Percentiles rank a stretch among this genome's conserved stretches.
Conservation (phyloP, 1,284 basidiomycete genomes). For the Psilocybe mexicana region DNA sequence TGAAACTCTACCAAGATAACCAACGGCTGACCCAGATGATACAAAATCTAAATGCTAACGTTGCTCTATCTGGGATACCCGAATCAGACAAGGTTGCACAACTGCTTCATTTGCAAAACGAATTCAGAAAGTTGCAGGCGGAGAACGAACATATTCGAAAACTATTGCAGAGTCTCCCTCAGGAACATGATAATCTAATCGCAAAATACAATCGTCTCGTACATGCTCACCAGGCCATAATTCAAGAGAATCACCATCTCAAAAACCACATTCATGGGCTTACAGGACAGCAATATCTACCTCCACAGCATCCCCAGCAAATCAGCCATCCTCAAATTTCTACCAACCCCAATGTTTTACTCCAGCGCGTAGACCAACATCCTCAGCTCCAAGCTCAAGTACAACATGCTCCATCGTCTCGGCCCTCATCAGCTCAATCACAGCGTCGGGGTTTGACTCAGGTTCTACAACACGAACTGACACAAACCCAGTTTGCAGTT, state of each 20-base stretch:
- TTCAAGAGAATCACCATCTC: neutral
- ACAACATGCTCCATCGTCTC: neutral
- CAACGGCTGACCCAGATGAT: constrained; percentile 33
- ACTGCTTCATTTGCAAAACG: constrained; percentile 24
- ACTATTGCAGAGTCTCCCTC: neutral
- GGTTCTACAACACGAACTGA: neutral
- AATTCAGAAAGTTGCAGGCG: constrained; percentile 13
- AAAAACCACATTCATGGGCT: neutral
- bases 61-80: constrained; percentile 17
- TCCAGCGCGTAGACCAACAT: neutral
- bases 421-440: neutral
- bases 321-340: neutral
- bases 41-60: constrained; percentile 23
- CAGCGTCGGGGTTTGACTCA: neutral
- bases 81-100: constrained; percentile 20
- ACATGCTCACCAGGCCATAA: neutral
- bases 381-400: neutral
- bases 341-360: neutral
- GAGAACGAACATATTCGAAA: neutral
- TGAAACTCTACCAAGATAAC: constrained; percentile 56
- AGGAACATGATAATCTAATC: neutral
- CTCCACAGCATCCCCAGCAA: neutral
- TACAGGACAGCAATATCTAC: neutral
- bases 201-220: neutral
- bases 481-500: constrained; percentile 2